phyloP scores from a whole-genome alignment of 257 asterid genomes.

The Petunia axillaris region DNA sequence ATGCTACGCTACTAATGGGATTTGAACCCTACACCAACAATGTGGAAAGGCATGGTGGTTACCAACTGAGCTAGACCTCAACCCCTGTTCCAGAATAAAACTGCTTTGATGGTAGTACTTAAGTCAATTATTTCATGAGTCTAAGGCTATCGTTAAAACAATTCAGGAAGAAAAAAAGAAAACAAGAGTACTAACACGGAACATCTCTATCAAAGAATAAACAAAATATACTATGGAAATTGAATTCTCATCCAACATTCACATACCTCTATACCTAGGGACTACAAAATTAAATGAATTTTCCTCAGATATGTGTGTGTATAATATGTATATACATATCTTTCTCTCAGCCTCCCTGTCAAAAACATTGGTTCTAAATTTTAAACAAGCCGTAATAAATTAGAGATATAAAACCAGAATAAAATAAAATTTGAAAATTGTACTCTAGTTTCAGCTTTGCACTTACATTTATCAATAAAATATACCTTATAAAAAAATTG shows the following conservation, averaged over 20 bases:
- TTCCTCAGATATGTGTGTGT: not conserved
- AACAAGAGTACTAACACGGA: not conserved
- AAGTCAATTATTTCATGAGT: not conserved
- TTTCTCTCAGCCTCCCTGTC: too few species aligned
- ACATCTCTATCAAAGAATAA: not conserved
- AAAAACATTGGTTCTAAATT: too few species aligned
- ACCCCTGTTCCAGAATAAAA: not conserved
- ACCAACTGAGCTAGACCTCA: too few species aligned
- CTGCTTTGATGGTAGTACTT: not conserved
- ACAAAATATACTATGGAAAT: not conserved
- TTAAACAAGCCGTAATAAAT: too few species aligned
- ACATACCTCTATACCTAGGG: not conserved
- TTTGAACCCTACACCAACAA: too few species aligned
- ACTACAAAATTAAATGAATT: not conserved
- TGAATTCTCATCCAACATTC: not conserved
- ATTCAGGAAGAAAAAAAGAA: slow-evolving; percentile 1
- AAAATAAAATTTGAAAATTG: too few species aligned
- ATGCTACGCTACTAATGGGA: too few species aligned
- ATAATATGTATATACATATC: too few species aligned
- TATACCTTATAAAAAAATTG: not conserved
- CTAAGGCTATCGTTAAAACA: not conserved
- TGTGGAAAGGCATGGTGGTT: too few species aligned
- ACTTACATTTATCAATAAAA: too few species aligned
- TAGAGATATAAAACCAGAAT: too few species aligned
- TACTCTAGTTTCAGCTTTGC: too few species aligned